Conservation (phyloP, 495 filamentous ascomycete genomes). For the Trichoderma erinaceum region DNA sequence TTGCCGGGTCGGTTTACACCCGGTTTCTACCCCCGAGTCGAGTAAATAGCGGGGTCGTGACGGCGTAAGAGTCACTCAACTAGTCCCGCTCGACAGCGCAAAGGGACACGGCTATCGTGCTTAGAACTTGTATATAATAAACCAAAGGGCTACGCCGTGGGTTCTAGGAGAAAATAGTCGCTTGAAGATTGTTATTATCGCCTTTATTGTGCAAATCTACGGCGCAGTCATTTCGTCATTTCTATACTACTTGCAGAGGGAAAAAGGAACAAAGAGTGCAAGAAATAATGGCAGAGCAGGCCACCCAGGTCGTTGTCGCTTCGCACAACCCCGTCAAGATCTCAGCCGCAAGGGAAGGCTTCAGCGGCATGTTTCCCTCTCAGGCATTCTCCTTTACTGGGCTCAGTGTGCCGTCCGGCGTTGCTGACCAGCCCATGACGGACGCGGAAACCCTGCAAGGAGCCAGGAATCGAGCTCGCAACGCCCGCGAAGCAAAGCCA, state of each 20-base stretch:
- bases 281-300: background rate
- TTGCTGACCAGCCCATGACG: constrained; percentile 27
- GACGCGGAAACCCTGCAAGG: constrained; percentile 24
- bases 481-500: constrained; percentile 20
- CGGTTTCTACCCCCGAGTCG: background rate
- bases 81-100: background rate
- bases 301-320: constrained; percentile 20
- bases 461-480: constrained; percentile 24
- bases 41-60: background rate
- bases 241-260: background rate
- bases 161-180: too few relatives aligned
- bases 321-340: constrained; percentile 28
- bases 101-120: background rate
- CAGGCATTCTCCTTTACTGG: constrained; percentile 24
- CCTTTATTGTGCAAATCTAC: too few relatives aligned
- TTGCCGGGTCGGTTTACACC: too few relatives aligned
- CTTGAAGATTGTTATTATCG: too few relatives aligned
- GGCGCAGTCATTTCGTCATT: too few relatives aligned
- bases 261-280: background rate
- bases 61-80: background rate
- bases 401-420: constrained; percentile 26
- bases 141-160: too few relatives aligned
- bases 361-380: constrained; percentile 27
- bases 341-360: constrained; percentile 21
- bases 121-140: too few relatives aligned